These are phyloP conservation scores for Cryomyces minteri DNA, from an alignment of 495 filamentous ascomycete species.

Conservation along the genomic window DNA sequence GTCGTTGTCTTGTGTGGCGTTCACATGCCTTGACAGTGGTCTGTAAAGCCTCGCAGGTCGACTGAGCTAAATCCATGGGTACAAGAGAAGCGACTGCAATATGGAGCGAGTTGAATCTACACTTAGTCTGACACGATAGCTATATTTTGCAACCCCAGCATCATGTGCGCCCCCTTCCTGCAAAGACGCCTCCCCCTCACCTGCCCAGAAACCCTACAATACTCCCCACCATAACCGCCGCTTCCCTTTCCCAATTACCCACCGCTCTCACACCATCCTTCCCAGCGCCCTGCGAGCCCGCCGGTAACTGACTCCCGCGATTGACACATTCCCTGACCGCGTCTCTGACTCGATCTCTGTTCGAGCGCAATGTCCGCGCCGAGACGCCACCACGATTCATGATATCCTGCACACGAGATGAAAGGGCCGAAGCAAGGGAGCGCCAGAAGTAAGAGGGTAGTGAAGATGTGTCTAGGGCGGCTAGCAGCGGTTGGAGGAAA, in stretches of 20 bases:
- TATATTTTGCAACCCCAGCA: too few species aligned
- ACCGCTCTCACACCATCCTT: slow-evolving; percentile 17
- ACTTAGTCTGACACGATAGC: too few species aligned
- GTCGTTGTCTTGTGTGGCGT: too few species aligned
- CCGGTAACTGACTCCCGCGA: slow-evolving; percentile 46
- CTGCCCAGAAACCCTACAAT: slow-evolving; percentile 36
- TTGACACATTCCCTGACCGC: slow-evolving; percentile 72
- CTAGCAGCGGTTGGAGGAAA: slow-evolving; percentile 54
- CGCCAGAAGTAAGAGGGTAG: slow-evolving; percentile 87
- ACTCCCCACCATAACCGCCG: slow-evolving; percentile 84
- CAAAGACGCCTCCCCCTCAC: slow-evolving; percentile 9
- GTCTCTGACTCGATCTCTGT: slow-evolving; percentile 53
- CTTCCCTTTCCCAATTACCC: slow-evolving; percentile 71
- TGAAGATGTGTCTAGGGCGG: slow-evolving; percentile 69
- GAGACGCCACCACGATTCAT: slow-evolving; percentile 61
- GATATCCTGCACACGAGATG: slow-evolving; percentile 66
- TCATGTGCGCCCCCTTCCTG: too few species aligned
- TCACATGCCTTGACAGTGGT: too few species aligned
- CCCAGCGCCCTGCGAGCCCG: slow-evolving; percentile 17
- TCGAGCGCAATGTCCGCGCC: slow-evolving; percentile 60
- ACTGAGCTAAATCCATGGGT: too few species aligned
- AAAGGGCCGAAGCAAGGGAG: slow-evolving; percentile 59
- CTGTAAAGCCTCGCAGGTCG: too few species aligned
- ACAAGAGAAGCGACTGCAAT: too few species aligned
- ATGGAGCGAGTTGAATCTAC: too few species aligned